phyloP scores from a whole-genome alignment of 2,329 filamentous ascomycete genomes.

The Colletotrichum ledebouriae region DNA sequence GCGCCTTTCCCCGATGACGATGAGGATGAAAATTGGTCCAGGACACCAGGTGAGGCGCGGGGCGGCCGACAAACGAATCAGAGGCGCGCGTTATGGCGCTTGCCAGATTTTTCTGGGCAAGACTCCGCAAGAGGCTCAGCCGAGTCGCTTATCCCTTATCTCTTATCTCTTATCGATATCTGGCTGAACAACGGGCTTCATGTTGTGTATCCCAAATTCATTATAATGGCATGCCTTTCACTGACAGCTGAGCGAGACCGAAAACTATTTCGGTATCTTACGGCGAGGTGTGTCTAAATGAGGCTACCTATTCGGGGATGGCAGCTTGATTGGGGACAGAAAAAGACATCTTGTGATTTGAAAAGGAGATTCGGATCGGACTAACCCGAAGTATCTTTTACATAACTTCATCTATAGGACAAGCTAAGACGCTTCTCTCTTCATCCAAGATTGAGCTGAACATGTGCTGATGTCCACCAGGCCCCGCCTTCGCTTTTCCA shows the following conservation, averaged over 20 bases:
- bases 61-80: constrained; percentile 44
- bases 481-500: not conserved
- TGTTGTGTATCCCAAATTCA: constrained; percentile 25
- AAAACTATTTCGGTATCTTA: not conserved
- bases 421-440: not conserved
- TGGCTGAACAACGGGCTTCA: not conserved
- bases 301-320: not conserved
- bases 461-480: not conserved
- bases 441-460: not conserved
- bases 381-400: not conserved
- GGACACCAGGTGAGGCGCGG: constrained; percentile 25
- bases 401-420: not conserved
- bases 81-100: constrained; percentile 23
- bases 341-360: not conserved
- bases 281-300: not conserved
- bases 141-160: constrained; percentile 28
- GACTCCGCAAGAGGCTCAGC: too few species aligned
- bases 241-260: constrained; percentile 1
- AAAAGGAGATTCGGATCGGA: not conserved
- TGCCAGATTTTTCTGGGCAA: not conserved
- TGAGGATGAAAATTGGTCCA: constrained; percentile 38
- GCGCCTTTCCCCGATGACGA: not conserved
- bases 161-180: constrained; percentile 41
- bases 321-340: constrained; percentile 10
- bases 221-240: constrained; percentile 6